Conservation (phyloP, 2,329 filamentous ascomycete genomes). For the Talaromyces sp. region DNA sequence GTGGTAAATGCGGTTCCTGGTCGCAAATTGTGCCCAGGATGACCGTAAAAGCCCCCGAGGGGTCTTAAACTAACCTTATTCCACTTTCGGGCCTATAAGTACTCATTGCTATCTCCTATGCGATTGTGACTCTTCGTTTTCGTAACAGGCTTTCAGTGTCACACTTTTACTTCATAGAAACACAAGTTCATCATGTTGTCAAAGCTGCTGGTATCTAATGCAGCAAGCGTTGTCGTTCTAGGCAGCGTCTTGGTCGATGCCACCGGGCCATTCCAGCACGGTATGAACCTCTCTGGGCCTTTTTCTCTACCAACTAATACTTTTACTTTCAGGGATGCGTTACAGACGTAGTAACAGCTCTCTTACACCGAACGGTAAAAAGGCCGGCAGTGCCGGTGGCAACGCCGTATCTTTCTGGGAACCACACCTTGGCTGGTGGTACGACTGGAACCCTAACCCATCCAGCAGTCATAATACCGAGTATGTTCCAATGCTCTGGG, state of each 20-base stretch:
- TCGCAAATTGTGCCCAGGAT: too few relatives aligned
- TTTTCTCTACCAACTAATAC: not conserved
- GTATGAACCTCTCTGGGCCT: not conserved
- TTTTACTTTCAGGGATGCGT: not conserved
- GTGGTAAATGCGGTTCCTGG: too few relatives aligned
- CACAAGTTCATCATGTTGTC: not conserved
- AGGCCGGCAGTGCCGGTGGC: slow-evolving; percentile 6
- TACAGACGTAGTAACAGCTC: not conserved
- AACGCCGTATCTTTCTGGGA: slow-evolving; percentile 5
- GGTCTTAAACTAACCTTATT: not conserved
- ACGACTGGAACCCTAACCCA: slow-evolving; percentile 2
- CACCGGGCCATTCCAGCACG: not conserved
- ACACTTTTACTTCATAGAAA: not conserved
- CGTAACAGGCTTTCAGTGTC: not conserved
- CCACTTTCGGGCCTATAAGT: not conserved
- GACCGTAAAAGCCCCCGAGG: too few relatives aligned
- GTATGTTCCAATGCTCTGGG: slow-evolving; percentile 6
- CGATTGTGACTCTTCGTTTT: too few relatives aligned
- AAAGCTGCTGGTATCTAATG: not conserved
- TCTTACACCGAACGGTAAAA: slow-evolving; percentile 5
- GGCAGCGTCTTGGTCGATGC: not conserved
- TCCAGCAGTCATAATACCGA: not conserved
- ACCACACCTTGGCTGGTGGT: slow-evolving; percentile 3
- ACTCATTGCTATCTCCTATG: not conserved
- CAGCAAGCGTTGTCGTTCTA: not conserved